phyloP scores from a whole-genome alignment of 441 rosid genomes.

The Flueggea neowawraea region DNA sequence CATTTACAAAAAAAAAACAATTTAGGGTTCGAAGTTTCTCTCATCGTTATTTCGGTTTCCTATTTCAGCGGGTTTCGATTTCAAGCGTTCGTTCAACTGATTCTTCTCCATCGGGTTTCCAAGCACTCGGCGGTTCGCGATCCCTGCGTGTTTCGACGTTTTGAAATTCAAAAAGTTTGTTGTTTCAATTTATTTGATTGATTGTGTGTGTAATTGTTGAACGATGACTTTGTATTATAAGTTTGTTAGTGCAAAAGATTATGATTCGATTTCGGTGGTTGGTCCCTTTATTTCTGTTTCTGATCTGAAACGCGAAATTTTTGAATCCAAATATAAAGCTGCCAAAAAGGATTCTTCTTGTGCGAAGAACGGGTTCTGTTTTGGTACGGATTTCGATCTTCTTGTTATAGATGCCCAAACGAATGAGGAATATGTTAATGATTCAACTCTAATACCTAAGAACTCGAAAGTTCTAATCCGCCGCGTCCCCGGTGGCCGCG shows the following conservation, averaged over 20 bases:
- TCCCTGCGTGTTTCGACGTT: too few species aligned
- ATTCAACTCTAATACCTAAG: not conserved
- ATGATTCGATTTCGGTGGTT: not conserved
- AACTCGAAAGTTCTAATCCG: constrained; percentile 6
- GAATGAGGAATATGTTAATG: constrained; percentile 9
- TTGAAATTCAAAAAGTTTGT: too few species aligned
- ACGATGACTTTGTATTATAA: not conserved
- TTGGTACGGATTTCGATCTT: constrained; percentile 17
- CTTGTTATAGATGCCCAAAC: constrained; percentile 11
- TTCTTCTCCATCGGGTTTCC: too few species aligned
- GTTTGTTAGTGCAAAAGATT: not conserved
- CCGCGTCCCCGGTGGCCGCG: constrained; percentile 12
- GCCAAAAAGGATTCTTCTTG: not conserved
- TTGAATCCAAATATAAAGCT: not conserved
- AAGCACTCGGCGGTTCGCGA: too few species aligned
- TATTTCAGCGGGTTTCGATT: too few species aligned
- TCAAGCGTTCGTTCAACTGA: too few species aligned
- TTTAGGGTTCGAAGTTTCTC: too few species aligned
- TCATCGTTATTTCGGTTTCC: too few species aligned
- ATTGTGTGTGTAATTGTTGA: too few species aligned
- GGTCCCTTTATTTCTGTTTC: not conserved
- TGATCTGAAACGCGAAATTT: not conserved
- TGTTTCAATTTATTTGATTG: too few species aligned
- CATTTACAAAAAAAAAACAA: too few species aligned
- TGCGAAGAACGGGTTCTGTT: not conserved